phyloP scores from a whole-genome alignment of 306 rosid species.

The Pyrus pyrifolia region DNA sequence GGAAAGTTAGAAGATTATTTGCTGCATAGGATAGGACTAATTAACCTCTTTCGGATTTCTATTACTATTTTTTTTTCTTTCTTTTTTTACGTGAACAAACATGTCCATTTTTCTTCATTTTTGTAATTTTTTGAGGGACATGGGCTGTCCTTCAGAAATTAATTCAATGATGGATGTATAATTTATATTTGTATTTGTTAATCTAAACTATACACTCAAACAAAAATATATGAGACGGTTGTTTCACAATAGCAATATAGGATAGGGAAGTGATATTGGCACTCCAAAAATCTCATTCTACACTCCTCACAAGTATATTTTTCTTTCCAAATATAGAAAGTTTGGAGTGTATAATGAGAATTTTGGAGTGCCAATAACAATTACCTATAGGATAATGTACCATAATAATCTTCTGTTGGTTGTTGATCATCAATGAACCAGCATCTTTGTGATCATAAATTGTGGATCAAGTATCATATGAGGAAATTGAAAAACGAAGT shows the following conservation, averaged over 20 bases:
- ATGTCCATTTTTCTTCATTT: background rate
- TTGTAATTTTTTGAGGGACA: background rate
- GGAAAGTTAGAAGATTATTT: conserved; percentile 28
- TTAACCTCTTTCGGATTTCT: background rate
- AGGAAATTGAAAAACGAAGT: too few relatives aligned
- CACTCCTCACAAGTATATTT: too few relatives aligned
- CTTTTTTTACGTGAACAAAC: background rate
- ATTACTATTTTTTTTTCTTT: background rate
- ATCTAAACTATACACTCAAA: background rate
- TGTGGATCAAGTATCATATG: too few relatives aligned
- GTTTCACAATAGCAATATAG: background rate
- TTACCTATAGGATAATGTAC: background rate
- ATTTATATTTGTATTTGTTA: background rate
- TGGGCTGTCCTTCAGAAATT: background rate
- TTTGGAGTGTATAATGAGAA: too few relatives aligned
- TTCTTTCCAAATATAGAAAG: too few relatives aligned
- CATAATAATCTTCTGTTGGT: too few relatives aligned
- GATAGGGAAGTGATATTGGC: too few relatives aligned
- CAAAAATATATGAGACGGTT: background rate
- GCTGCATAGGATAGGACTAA: background rate
- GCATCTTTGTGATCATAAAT: too few relatives aligned
- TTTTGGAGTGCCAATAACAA: too few relatives aligned
- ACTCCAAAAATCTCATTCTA: too few relatives aligned
- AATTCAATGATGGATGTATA: background rate
- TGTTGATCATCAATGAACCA: too few relatives aligned